These are phyloP conservation scores for Lathyrus oleraceus DNA, from an alignment of 306 rosid species.

Conservation along the genomic window DNA sequence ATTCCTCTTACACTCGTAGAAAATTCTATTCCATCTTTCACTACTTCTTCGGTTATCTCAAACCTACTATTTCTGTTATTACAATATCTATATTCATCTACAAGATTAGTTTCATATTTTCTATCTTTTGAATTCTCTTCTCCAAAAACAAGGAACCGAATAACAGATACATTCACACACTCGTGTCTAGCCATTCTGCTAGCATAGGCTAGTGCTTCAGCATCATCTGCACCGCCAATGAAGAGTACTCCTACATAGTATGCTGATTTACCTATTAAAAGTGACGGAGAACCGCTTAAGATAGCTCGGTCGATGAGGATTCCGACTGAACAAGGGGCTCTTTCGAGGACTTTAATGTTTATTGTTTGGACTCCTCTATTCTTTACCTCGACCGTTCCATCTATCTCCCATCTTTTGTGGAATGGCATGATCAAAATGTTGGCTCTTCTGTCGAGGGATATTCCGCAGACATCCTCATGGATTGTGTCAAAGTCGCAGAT, in stretches of 20 bases:
- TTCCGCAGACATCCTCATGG: constrained; percentile 47
- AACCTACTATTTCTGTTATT: constrained; percentile 50
- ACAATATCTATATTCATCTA: constrained; percentile 51
- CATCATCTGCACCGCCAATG: constrained; percentile 74
- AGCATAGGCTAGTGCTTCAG: constrained; percentile 64
- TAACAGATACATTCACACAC: constrained; percentile 48
- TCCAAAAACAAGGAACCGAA: constrained; percentile 64
- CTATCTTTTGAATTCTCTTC: constrained; percentile 53
- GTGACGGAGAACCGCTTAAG: constrained; percentile 33
- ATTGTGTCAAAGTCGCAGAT: constrained; percentile 43
- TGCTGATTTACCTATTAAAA: constrained; percentile 20
- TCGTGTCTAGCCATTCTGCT: constrained; percentile 60
- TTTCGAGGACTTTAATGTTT: constrained; percentile 51
- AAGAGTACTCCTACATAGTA: constrained; percentile 57
- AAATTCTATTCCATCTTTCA: constrained; percentile 60
- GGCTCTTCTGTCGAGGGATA: constrained; percentile 44
- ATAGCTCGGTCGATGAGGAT: constrained; percentile 62
- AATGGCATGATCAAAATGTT: constrained; percentile 61
- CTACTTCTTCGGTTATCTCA: constrained; percentile 61
- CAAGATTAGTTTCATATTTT: constrained; percentile 52
- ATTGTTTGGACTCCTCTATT: constrained; percentile 39
- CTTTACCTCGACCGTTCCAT: constrained; percentile 43
- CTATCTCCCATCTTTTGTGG: constrained; percentile 68
- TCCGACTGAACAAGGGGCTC: constrained; percentile 69
- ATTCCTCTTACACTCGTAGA: constrained; percentile 37